These are phyloP conservation scores for Trametes elegans DNA, from an alignment of 768 basidiomycete genomes.

Conservation along the genomic window DNA sequence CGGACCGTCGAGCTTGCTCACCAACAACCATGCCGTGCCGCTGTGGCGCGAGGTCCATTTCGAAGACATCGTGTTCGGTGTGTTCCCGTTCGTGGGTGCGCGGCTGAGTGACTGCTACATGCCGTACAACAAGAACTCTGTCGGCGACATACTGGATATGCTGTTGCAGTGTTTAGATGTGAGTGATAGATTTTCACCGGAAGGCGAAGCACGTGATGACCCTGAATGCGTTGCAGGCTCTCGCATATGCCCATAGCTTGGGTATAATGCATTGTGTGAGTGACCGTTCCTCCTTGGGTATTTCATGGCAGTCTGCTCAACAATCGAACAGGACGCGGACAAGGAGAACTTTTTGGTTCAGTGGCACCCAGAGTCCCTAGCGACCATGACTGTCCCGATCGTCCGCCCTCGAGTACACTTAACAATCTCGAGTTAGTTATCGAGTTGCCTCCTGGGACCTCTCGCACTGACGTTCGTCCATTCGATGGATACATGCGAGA, in stretches of 20 bases:
- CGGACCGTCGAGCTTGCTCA: conserved; percentile 18
- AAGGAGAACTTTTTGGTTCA: conserved; percentile 33
- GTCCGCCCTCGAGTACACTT: conserved; percentile 31
- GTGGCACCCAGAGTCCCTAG: conserved; percentile 32
- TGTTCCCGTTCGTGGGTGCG: conserved; percentile 28
- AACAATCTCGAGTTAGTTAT: conserved; percentile 34
- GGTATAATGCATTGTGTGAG: background rate
- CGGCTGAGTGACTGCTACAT: conserved; percentile 13
- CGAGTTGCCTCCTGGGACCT: conserved; percentile 24
- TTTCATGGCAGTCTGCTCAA: background rate
- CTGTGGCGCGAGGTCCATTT: conserved; percentile 28
- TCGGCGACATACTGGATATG: conserved; percentile 32
- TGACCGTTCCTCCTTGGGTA: background rate
- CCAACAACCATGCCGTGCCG: conserved; percentile 29
- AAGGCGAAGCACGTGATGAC: background rate
- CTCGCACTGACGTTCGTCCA: conserved; percentile 2
- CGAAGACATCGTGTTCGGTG: conserved; percentile 30
- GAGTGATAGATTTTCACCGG: background rate
- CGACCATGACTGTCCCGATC: conserved; percentile 8
- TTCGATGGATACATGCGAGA: conserved; percentile 21
- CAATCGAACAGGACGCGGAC: conserved; percentile 28
- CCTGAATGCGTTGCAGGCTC: background rate
- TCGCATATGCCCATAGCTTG: background rate
- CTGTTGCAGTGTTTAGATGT: conserved; percentile 32
- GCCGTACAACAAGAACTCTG: conserved; percentile 31